Percentiles rank a stretch among this genome's conserved stretches.
These are phyloP conservation scores for Basidiobolus meristosporus DNA, from an alignment of 371 early-diverging fungal species.

Conservation along the genomic window DNA sequence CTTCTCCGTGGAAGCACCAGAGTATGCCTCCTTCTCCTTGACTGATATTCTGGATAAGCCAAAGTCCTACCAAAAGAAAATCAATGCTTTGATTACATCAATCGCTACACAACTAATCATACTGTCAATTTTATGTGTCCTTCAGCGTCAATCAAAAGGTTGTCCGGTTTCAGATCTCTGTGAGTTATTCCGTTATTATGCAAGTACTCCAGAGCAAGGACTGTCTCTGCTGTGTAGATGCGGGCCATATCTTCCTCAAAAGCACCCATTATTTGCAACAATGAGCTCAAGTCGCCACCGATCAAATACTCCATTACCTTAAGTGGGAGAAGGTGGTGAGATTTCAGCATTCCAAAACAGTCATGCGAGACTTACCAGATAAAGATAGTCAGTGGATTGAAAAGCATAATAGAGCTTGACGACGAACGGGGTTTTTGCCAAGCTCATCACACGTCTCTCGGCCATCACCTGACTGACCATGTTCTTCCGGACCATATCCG, in stretches of 20 bases:
- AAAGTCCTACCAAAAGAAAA: too few species aligned
- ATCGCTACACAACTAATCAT: too few species aligned
- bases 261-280: slow-evolving; percentile 67
- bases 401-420: slow-evolving; percentile 85
- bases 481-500: slow-evolving; percentile 85
- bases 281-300: slow-evolving; percentile 88
- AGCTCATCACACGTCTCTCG: slow-evolving; percentile 66
- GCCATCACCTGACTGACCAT: slow-evolving; percentile 79
- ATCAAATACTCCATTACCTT: slow-evolving; percentile 93
- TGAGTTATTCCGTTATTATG: slow-evolving; percentile 70
- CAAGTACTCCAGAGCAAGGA: slow-evolving; percentile 78
- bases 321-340: too few species aligned
- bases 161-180: slow-evolving; percentile 72
- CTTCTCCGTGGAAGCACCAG: too few species aligned
- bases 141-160: slow-evolving; percentile 49
- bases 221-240: slow-evolving; percentile 87
- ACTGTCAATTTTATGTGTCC: slow-evolving; percentile 76
- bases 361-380: too few species aligned
- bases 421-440: slow-evolving; percentile 78
- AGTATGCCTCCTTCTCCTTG: slow-evolving; percentile 1
- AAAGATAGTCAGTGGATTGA: slow-evolving; percentile 78
- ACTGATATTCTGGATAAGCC: slow-evolving; percentile 66
- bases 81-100: too few species aligned
- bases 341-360: too few species aligned
- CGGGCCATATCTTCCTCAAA: slow-evolving; percentile 77